Base-by-base conservation (phyloP, 306 rosid genomes). In the Citrullus amarus region DNA sequence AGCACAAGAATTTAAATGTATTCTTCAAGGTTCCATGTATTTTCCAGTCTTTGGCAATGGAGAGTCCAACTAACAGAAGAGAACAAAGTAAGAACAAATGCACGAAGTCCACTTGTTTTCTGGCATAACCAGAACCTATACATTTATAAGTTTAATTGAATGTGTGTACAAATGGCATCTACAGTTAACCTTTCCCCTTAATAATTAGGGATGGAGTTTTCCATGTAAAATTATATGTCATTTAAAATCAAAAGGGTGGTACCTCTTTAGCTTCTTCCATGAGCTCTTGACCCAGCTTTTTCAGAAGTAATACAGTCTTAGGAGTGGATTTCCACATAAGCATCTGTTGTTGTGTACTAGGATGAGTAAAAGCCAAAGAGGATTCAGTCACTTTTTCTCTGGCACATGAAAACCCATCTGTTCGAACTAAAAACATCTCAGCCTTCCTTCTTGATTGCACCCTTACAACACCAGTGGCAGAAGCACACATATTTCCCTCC, bases 221-320 rank as follows among this genome's bases (percentile, higher is more conserved):
- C 80, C 32, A 41, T 10, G 6, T 48, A 39, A 78, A 65, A 51
- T 46, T 51, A 63, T 22, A 48, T 15, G 15, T 43, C 41, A 14
- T 57, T 22, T 76, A 22, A 25, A 59, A 41, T 22, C 20, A 12
- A 22, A 11, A 9, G 6, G n/a, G 51, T 14, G 50, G 67, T 80
- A 95, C 99, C 97, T 91, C 92, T 90, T 88, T 91, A 85, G 99
- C 99, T 91, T 95, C 96, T 86, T 95, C 97, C 96, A 95, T 91
- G 82, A 95, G 95, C 38, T 84, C 93, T 78, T 83, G 79, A 79
- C 99, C 99, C 34, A 90, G 90, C 90, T 92, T 95, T 89, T 95
- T 95, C 84, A 95, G 82, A 85, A 95, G 83, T 69, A 95, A 86
- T 65, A 92, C 99, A 74, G 97, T 95, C 88, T 88, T 95, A 75